A percentile compares a stretch with the other conserved stretches of the same genome.
Conservation (phyloP, 192 early-diverging fungal species). For the Backusella australiensis region DNA sequence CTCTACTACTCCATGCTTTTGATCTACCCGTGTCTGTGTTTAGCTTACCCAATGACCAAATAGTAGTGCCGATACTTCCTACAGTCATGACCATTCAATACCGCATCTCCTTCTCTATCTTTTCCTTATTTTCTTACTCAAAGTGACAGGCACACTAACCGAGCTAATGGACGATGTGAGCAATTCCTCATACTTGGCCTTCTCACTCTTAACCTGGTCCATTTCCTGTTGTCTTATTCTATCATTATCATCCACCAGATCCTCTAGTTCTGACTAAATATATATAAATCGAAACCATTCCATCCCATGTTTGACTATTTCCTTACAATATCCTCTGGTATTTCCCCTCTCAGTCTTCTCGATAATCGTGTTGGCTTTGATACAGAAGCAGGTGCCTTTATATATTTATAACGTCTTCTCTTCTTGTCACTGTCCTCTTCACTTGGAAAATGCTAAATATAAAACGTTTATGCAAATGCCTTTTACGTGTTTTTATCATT, state of each 20-base stretch:
- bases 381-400: background rate
- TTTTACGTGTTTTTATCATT: background rate
- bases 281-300: no score
- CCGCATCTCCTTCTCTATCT: background rate
- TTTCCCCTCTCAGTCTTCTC: conserved; percentile 25
- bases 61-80: conserved; percentile 51
- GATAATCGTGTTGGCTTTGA: conserved; percentile 8
- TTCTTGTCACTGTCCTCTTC: background rate
- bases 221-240: conserved; percentile 9
- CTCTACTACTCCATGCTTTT: conserved; percentile 50
- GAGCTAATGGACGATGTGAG: background rate
- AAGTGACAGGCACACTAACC: conserved; percentile 33
- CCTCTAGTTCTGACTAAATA: conserved; percentile 23
- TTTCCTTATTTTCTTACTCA: conserved; percentile 29
- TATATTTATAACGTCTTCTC: background rate
- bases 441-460: background rate
- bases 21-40: conserved; percentile 38
- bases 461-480: background rate
- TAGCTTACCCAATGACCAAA: conserved; percentile 46
- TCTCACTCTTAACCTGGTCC: background rate
- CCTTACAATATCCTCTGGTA: conserved; percentile 32
- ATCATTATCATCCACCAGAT: conserved; percentile 28
- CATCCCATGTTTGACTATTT: no score
- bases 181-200: background rate
- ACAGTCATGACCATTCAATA: background rate